phyloP scores from a whole-genome alignment of 129 eudicot genomes.

The Lactuca sativa region DNA sequence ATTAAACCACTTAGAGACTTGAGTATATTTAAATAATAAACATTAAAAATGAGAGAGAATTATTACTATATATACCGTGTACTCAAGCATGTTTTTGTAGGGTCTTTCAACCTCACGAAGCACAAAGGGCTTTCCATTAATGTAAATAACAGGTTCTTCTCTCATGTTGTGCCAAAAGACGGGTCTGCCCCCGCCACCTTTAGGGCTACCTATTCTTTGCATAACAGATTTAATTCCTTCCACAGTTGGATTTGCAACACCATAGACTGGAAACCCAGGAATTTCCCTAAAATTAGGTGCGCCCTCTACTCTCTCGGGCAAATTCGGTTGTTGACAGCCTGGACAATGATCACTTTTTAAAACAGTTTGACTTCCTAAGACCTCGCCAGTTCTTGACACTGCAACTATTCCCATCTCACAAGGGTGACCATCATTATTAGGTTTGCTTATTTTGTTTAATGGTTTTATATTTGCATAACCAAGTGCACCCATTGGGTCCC shows the following conservation, averaged over 20 bases:
- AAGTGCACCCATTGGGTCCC: conserved; percentile 99
- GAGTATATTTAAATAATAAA: conserved; percentile 6
- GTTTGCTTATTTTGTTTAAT: conserved; percentile 36
- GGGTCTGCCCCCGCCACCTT: conserved; percentile 73
- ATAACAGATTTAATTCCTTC: conserved; percentile 92
- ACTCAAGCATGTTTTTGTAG: conserved; percentile 95
- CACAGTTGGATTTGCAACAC: conserved; percentile 96
- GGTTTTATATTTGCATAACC: conserved; percentile 64
- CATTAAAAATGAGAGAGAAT: conserved; percentile 14
- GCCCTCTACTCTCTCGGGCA: conserved; percentile 90
- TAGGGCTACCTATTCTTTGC: conserved; percentile 75
- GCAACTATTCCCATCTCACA: conserved; percentile 85
- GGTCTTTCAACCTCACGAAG: conserved; percentile 99
- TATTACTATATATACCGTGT: conserved; percentile 50
- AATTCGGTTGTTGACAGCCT: conserved; percentile 81
- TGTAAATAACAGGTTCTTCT: conserved; percentile 96
- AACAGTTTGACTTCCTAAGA: conserved; percentile 95
- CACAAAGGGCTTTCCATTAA: conserved; percentile 93
- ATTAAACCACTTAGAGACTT: conserved; percentile 5
- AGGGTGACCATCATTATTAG: conserved; percentile 55
- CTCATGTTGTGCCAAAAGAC: conserved; percentile 99
- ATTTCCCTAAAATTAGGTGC: conserved; percentile 97
- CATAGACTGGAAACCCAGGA: conserved; percentile 92
- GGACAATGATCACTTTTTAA: conserved; percentile 97
- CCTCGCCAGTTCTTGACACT: conserved; percentile 87